Base-by-base conservation (phyloP, 202 grass and related monocot genomes). In the Bolboschoenoplectus hybrid region DNA sequence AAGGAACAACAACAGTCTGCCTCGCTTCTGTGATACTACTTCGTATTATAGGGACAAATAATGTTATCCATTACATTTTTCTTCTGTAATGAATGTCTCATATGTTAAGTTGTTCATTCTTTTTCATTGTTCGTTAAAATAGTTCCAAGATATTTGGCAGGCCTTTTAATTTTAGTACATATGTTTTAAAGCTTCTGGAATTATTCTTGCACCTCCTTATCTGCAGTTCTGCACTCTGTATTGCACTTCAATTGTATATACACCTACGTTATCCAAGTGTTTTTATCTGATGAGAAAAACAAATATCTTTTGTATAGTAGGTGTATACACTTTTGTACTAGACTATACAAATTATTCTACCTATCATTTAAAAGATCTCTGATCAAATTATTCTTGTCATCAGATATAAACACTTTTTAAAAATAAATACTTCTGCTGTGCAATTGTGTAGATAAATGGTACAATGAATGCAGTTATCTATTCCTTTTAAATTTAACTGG, bases 21-120 rank as follows among this genome's bases (percentile, higher is more conserved):
- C 36, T 98, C 97, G 10, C 90, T 81, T 38, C 83, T 94, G 81
- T 98, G 91, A 89, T 67, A 49, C 71, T 47, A 83, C 51, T 68
- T 52, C 16, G 8, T 80, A 60, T 35, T 73, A 43, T 44, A 40
- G 35, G 36, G 53, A 60, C 6, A 56, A 19, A 57, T 41, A 43
- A 41, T 32, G 36, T 17, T 78, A 13, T 78, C 55, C 55, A 14
- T 76, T 49, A 14, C 3, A 9, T 39, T 39, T 41, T 80, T 57
- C 12, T 57, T 80, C 53, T 19, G 3, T 16, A 60, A 61, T 40
- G 14, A 43, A 58, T 80, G 75, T 60, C 7, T 40, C 39, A 12
- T 80, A 80, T 61, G 36, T 80, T 80, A 60, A 80, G 36, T 38
- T 80, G 75, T 36, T 80, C 7, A 6, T 60, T 32, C 2, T 36